Conservation (phyloP, 75 land plant species). For the Pinus albicaulis region DNA sequence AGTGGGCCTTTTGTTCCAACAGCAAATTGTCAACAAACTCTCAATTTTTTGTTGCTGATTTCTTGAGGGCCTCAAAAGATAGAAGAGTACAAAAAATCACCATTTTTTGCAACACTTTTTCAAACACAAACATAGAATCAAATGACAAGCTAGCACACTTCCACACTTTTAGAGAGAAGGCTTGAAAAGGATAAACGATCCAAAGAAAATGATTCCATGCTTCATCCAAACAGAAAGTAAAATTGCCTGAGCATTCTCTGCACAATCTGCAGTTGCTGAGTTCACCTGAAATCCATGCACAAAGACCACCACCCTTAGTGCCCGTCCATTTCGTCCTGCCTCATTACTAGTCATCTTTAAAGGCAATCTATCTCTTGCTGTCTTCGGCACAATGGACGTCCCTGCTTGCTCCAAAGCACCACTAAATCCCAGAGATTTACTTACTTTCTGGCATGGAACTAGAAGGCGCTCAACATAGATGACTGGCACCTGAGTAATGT, state of each 20-base stretch:
- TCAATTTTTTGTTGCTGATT: no score
- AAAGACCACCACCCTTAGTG: slow-evolving; percentile 67
- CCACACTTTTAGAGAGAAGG: no score
- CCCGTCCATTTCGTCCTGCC: slow-evolving; percentile 13
- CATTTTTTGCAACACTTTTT: no score
- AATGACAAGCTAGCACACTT: no score
- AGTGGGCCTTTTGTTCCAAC: neutral
- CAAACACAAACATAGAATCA: no score
- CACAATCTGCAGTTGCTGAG: slow-evolving; percentile 39
- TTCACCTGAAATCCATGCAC: slow-evolving; percentile 92
- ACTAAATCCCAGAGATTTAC: slow-evolving; percentile 23
- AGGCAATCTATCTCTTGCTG: slow-evolving; percentile 10
- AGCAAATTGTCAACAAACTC: neutral
- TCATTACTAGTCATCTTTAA: slow-evolving; percentile 13
- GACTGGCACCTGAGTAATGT: slow-evolving; percentile 66
- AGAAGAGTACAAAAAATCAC: no score
- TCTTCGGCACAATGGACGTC: neutral
- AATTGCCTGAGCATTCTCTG: slow-evolving; percentile 15
- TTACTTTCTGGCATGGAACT: slow-evolving; percentile 33
- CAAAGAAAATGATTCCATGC: neutral
- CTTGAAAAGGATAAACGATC: no score
- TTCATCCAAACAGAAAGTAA: neutral
- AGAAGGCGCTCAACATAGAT: slow-evolving; percentile 61
- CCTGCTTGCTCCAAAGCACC: slow-evolving; percentile 16
- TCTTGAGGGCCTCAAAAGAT: no score